These are phyloP conservation scores for Begonia masoniana DNA, from an alignment of 306 rosid genomes.

Conservation along the genomic window DNA sequence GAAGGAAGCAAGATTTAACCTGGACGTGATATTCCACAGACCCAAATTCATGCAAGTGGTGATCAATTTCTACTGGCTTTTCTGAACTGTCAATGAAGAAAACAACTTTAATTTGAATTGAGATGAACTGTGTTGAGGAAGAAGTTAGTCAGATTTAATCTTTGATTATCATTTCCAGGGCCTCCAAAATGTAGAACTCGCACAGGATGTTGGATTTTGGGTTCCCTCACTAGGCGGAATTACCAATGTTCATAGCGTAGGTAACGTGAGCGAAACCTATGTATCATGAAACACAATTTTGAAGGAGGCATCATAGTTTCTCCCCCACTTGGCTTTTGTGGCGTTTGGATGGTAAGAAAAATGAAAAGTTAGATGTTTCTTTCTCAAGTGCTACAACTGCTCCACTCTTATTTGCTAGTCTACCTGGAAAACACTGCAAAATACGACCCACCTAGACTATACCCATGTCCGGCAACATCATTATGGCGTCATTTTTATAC, in stretches of 20 bases:
- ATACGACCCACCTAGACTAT: too few species aligned
- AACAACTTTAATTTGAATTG: neutral
- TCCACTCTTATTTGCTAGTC: slow-evolving; percentile 5
- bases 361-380: neutral
- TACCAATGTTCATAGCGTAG: neutral
- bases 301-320: too few species aligned
- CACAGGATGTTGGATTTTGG: neutral
- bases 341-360: too few species aligned
- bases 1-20: slow-evolving; percentile 21
- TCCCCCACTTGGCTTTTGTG: too few species aligned
- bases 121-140: neutral
- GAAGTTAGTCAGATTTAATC: too few species aligned
- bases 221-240: neutral
- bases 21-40: slow-evolving; percentile 60
- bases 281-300: too few species aligned
- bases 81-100: slow-evolving; percentile 42
- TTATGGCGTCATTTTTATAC: neutral
- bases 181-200: neutral
- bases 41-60: slow-evolving; percentile 72
- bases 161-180: neutral
- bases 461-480: slow-evolving; percentile 12
- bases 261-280: too few species aligned
- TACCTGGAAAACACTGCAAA: slow-evolving; percentile 13
- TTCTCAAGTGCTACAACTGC: neutral
- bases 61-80: slow-evolving; percentile 60